Percentiles rank a stretch among this genome's conserved stretches.
Conservation (phyloP, 441 rosid genomes). For the Geranium incanum region DNA sequence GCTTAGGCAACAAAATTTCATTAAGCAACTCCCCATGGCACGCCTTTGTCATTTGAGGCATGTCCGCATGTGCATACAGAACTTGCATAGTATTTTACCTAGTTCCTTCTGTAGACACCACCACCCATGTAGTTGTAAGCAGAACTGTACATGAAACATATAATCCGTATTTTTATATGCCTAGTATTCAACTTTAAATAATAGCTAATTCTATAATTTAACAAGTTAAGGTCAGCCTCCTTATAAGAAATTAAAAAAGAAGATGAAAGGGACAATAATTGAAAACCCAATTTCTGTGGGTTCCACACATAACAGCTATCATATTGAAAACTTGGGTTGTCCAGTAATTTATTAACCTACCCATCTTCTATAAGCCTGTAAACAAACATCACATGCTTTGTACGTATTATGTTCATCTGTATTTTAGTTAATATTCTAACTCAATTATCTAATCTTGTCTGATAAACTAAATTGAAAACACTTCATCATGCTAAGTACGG, state of each 20-base stretch:
- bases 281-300: neutral
- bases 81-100: neutral
- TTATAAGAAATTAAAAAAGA: neutral
- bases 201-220: neutral
- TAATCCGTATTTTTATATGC: neutral
- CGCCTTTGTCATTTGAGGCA: neutral
- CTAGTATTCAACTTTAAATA: neutral
- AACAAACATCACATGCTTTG: neutral
- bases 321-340: neutral
- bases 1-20: neutral
- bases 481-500: neutral
- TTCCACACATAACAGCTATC: neutral
- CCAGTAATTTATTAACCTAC: slow-evolving; percentile 6
- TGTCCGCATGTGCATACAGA: slow-evolving; percentile 2
- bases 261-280: slow-evolving; percentile 1
- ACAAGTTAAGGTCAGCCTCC: neutral
- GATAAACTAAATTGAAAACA: neutral
- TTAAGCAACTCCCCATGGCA: slow-evolving; percentile 2
- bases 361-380: slow-evolving; percentile 1
- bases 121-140: slow-evolving; percentile 1
- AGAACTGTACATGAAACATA: neutral
- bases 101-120: neutral
- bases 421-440: neutral
- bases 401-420: slow-evolving; percentile 6
- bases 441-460: slow-evolving; percentile 4